Evolutionary conservation across 2,329 filamentous ascomycete species (phyloP), one percentile per base, ranked within the genome.

Genomic region (Blumeria hordei): DNA sequence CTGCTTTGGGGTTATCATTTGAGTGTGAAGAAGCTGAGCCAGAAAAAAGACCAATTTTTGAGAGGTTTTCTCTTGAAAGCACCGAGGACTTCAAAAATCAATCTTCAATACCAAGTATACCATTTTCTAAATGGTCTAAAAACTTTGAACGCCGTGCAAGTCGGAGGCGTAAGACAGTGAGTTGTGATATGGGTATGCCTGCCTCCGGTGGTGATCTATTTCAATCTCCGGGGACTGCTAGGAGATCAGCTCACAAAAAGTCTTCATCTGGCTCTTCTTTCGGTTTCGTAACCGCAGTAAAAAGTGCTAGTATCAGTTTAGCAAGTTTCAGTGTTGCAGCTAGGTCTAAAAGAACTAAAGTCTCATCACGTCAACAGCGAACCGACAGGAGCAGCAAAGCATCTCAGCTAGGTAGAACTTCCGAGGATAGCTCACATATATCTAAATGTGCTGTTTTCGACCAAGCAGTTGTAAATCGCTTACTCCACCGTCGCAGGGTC

Each of bases 261-360:
- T 78, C 77, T 7, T 83, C 82, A 1, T 85, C 85, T 11, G 75
- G 75, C 1, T 86, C 84, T 6, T 93, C 88, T 0, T 79, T 85
- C 57, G 83, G 77, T 1, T 88, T 88, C 63, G 78, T 95, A 41
- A 78, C 81, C n/a, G 82, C 78, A 14, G 75, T 93, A 60, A 87
- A 83, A 65, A 92, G 86, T 58, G 83, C 85, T 54, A 88, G 83
- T 57, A 73, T 86, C 57, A 94, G 87, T 57, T 71, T 88, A 57
- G 76, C 80, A 51, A 86, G 81, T 62, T 74, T 77, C 60, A 93
- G 85, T 67, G 72, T 83, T 57, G 71, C 77, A 50, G 76, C 77
- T 35, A 74, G 76, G 54, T 82, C 81, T 10, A 74, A 74, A 57
- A 71, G 67, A 58, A 71, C 72, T 54, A 72, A 70, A 8, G 65